Evolutionary conservation across 2,329 filamentous ascomycete species (phyloP).

Genomic region (Arthrobotrys entomopaga): DNA sequence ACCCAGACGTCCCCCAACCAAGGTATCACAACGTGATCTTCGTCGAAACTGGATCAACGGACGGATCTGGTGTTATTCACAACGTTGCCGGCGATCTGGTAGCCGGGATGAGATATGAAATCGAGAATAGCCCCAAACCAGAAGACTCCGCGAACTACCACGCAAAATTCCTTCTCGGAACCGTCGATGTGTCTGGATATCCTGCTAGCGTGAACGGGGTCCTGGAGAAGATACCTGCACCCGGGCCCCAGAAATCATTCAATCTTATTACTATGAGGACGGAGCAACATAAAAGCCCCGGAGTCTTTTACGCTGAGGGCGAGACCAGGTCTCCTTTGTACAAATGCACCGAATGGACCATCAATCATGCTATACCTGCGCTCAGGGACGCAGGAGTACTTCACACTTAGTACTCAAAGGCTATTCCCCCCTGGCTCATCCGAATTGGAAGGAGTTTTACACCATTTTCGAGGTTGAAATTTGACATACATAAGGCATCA

Average conservation of each 20-base stretch:
- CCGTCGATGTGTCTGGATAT: slow-evolving; percentile 15
- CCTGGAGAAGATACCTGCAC: slow-evolving; percentile 8
- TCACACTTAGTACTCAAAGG: background rate
- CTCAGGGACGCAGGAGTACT: slow-evolving; percentile 14
- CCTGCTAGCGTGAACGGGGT: slow-evolving; percentile 22
- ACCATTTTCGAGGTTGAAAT: no score
- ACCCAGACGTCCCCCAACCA: slow-evolving; percentile 31
- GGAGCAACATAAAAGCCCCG: slow-evolving; percentile 41
- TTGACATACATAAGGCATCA: no score
- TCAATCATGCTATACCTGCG: slow-evolving; percentile 32
- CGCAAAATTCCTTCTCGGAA: slow-evolving; percentile 18
- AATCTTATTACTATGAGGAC: slow-evolving; percentile 30
- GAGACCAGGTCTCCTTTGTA: slow-evolving; percentile 26
- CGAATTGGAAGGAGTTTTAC: no score
- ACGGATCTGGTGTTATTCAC: slow-evolving; percentile 20
- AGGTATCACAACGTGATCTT: slow-evolving; percentile 42
- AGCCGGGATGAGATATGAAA: slow-evolving; percentile 35
- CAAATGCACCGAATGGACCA: slow-evolving; percentile 40
- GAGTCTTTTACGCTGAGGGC: slow-evolving; percentile 23
- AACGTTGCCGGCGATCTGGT: slow-evolving; percentile 37
- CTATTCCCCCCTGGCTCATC: no score
- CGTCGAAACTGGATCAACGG: slow-evolving; percentile 19
- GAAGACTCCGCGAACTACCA: slow-evolving; percentile 5
- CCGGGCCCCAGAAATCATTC: slow-evolving; percentile 29
- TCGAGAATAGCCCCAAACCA: background rate